Evolutionary conservation across 768 basidiomycete species (phyloP).

Genomic region (Cystoderma amianthinum): DNA sequence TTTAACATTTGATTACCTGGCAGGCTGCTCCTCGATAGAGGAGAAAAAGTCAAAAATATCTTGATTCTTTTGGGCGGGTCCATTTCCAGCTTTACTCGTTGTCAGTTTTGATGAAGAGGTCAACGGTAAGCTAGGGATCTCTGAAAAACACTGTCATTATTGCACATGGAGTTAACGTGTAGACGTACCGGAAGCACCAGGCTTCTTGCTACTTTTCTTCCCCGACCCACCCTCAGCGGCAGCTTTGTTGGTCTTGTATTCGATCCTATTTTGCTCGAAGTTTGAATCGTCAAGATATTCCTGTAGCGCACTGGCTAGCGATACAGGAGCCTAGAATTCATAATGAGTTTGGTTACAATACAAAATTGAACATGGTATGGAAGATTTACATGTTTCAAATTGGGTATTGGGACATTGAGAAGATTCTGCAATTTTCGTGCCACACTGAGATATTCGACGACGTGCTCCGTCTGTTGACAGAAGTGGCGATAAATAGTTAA

Average conservation of each 20-base stretch:
- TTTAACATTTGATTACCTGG: slow-evolving; percentile 47
- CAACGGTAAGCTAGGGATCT: too few relatives aligned
- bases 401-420: slow-evolving; percentile 90
- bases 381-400: slow-evolving; percentile 74
- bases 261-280: slow-evolving; percentile 91
- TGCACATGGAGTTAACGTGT: too few relatives aligned
- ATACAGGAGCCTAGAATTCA: slow-evolving; percentile 89
- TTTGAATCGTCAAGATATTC: slow-evolving; percentile 96
- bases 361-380: too few relatives aligned
- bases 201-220: slow-evolving; percentile 8
- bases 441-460: slow-evolving; percentile 88
- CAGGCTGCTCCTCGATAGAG: slow-evolving; percentile 78
- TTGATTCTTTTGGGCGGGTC: slow-evolving; percentile 35
- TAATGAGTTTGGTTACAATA: too few relatives aligned
- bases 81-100: too few relatives aligned
- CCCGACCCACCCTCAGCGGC: slow-evolving; percentile 38
- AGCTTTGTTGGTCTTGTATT: slow-evolving; percentile 81
- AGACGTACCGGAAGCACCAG: too few relatives aligned
- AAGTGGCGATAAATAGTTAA: slow-evolving; percentile 88
- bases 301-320: slow-evolving; percentile 86
- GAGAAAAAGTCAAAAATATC: slow-evolving; percentile 80
- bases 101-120: too few relatives aligned
- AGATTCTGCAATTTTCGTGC: slow-evolving; percentile 92
- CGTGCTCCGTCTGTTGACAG: slow-evolving; percentile 87
- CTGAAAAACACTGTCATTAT: slow-evolving; percentile 20